A percentile compares a stretch with the other conserved stretches of the same genome.
Evolutionary conservation across 1,139 yeast species (phyloP).

Genomic region (Suzukiozyma palmioleophila): DNA sequence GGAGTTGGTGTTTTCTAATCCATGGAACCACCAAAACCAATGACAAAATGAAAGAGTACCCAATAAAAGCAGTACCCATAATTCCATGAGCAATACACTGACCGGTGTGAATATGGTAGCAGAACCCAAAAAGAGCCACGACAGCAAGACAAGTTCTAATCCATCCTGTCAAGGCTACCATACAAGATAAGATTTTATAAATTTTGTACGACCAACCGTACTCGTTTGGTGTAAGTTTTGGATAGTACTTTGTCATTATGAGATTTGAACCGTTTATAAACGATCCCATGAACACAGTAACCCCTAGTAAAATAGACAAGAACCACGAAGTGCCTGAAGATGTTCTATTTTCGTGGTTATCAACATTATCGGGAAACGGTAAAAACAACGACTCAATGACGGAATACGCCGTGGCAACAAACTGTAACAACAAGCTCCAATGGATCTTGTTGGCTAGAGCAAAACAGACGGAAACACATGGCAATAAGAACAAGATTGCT

Average conservation of each 20-base stretch:
- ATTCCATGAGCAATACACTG: conserved; percentile 96
- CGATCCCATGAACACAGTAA: conserved; percentile 50
- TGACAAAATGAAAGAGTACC: conserved; percentile 68
- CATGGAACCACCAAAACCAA: conserved; percentile 68
- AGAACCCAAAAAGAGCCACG: conserved; percentile 76
- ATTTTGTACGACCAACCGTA: conserved; percentile 17
- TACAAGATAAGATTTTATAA: conserved; percentile 45
- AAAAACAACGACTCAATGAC: conserved; percentile 52
- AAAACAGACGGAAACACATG: conserved; percentile 51
- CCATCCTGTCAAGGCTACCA: conserved; percentile 52
- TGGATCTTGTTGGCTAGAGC: conserved; percentile 51
- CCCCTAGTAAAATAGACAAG: conserved; percentile 41
- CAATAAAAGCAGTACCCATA: conserved; percentile 86
- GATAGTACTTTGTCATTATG: conserved; percentile 30
- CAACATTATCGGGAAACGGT: conserved; percentile 54
- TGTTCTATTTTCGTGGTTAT: conserved; percentile 62
- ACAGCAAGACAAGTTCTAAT: conserved; percentile 79
- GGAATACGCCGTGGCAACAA: conserved; percentile 45
- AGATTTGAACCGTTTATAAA: conserved; percentile 50
- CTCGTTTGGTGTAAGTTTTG: conserved; percentile 17
- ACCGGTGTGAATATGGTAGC: conserved; percentile 69
- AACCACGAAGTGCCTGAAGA: conserved; percentile 66
- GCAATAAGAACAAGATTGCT: conserved; percentile 42
- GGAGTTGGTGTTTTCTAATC: conserved; percentile 41
- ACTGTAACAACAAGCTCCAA: conserved; percentile 45